Conservation (phyloP, 306 rosid species). For the Morella rubra region DNA sequence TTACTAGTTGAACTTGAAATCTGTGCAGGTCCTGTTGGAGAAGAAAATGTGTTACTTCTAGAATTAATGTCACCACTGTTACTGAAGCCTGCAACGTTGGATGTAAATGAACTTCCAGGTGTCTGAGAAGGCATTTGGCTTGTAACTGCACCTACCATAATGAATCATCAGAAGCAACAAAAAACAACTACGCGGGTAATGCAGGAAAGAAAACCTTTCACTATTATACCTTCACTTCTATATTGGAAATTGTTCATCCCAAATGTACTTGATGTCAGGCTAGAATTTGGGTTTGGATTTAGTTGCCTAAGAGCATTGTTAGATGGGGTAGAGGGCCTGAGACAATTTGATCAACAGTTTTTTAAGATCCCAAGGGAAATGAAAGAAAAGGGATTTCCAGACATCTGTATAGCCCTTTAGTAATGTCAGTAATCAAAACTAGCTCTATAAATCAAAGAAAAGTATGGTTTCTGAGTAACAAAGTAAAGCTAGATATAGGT, state of each 20-base stretch:
- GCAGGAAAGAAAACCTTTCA: background rate
- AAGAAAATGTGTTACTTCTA: conserved; percentile 34
- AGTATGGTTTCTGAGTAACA: background rate
- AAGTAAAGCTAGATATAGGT: conserved; percentile 6
- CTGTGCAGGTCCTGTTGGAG: conserved; percentile 31
- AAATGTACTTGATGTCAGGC: conserved; percentile 27
- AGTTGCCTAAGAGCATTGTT: conserved; percentile 37
- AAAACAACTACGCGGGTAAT: conserved; percentile 5
- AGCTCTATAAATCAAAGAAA: conserved; percentile 1
- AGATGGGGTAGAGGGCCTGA: conserved; percentile 55
- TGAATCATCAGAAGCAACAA: conserved; percentile 2
- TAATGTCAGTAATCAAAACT: background rate
- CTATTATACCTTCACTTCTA: conserved; percentile 27
- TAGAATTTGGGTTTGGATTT: conserved; percentile 32
- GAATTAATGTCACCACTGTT: conserved; percentile 36
- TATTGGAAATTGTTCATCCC: conserved; percentile 29
- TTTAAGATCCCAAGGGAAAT: background rate
- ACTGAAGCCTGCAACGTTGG: conserved; percentile 33
- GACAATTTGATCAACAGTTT: conserved; percentile 14
- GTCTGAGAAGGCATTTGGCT: conserved; percentile 35
- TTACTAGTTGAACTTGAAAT: conserved; percentile 36
- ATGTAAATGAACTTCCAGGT: conserved; percentile 36
- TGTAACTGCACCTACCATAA: conserved; percentile 30
- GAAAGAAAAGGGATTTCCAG: background rate
- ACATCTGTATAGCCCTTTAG: background rate